phyloP scores from a whole-genome alignment of 108 stramenopile genomes.

The Stephanodiscus triporus region DNA sequence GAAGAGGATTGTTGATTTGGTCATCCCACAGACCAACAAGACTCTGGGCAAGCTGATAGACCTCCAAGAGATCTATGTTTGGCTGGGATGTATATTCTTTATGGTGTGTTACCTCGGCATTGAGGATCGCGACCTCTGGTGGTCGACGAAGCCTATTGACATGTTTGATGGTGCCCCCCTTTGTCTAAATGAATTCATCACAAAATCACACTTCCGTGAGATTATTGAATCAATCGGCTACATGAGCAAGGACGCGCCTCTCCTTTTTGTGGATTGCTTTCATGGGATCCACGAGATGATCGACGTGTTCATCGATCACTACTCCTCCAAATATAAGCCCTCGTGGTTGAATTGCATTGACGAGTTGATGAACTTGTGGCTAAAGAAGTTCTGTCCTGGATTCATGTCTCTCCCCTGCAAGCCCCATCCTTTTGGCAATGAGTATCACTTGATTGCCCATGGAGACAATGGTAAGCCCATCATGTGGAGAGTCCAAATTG shows the following conservation, averaged over 20 bases:
- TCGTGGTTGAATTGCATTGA: slow-evolving; percentile 36
- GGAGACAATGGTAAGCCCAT: slow-evolving; percentile 15
- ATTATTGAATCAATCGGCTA: background rate
- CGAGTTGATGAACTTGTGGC: slow-evolving; percentile 27
- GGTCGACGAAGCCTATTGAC: slow-evolving; percentile 11
- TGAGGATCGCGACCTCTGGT: slow-evolving; percentile 14
- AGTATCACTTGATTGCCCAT: slow-evolving; percentile 22
- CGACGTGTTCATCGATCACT: slow-evolving; percentile 28
- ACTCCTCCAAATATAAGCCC: slow-evolving; percentile 11
- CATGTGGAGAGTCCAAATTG: background rate
- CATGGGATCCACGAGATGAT: slow-evolving; percentile 30
- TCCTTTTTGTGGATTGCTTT: slow-evolving; percentile 16
- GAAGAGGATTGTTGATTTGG: slow-evolving; percentile 16
- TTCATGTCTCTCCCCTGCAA: slow-evolving; percentile 23
- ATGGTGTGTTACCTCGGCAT: slow-evolving; percentile 14
- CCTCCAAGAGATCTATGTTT: background rate
- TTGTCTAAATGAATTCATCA: slow-evolving; percentile 15
- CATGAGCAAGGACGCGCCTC: slow-evolving; percentile 2
- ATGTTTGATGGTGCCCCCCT: slow-evolving; percentile 10
- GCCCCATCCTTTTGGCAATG: slow-evolving; percentile 25
- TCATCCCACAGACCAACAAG: slow-evolving; percentile 20
- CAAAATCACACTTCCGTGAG: slow-evolving; percentile 1
- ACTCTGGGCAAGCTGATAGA: background rate
- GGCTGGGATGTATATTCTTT: slow-evolving; percentile 16
- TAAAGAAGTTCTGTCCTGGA: slow-evolving; percentile 22